Evolutionary conservation across 78 protist species (phyloP).

Genomic region (Diacronema lutheri): DNA sequence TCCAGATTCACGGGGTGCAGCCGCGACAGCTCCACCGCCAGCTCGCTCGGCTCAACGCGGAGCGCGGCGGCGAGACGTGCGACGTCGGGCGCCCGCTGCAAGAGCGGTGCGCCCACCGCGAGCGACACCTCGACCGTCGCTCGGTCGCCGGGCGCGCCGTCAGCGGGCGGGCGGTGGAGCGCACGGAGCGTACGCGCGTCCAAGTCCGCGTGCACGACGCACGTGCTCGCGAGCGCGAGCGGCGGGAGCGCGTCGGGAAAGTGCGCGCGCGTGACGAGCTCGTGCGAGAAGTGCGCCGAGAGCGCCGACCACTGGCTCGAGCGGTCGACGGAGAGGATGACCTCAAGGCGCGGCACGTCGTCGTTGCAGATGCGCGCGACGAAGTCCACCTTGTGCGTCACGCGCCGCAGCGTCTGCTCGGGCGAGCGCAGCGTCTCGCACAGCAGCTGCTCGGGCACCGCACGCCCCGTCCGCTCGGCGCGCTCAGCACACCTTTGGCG

Average conservation of each 20-base stretch:
- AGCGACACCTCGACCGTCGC: too few species aligned
- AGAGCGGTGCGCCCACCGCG: too few species aligned
- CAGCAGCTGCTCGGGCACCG: neutral
- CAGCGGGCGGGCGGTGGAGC: neutral
- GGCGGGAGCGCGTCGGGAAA: neutral
- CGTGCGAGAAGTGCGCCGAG: neutral
- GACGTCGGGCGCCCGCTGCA: too few species aligned
- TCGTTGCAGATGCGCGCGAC: neutral
- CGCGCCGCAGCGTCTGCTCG: neutral
- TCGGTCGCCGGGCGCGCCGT: neutral
- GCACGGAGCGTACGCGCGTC: too few species aligned
- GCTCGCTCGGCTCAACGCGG: neutral
- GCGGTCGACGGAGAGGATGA: neutral
- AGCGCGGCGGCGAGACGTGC: neutral
- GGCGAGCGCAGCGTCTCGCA: neutral
- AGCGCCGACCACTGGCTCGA: neutral
- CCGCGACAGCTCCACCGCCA: neutral
- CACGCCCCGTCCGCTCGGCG: slow-evolving; percentile 11
- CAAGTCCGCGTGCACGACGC: neutral
- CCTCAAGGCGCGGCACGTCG: neutral
- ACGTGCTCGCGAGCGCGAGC: neutral
- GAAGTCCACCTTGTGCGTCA: neutral
- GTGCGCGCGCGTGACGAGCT: neutral
- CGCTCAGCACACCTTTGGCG: neutral
- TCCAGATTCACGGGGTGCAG: neutral